Base-by-base conservation (phyloP, 305 asterid species). In the Fraxinus albicans region DNA sequence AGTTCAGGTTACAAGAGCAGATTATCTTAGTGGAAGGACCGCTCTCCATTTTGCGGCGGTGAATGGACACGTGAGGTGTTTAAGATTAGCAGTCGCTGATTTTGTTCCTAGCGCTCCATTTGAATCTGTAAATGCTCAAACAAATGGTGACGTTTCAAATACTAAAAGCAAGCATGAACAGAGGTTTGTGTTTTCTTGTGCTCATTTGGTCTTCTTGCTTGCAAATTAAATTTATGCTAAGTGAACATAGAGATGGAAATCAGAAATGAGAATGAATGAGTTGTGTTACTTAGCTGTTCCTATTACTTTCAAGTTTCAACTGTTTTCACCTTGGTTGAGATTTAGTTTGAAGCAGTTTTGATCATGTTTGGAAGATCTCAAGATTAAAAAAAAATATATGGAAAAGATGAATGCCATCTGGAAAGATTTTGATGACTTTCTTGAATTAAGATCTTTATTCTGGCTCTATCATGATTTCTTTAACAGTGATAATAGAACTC, bases 1-100 rank as follows among this genome's bases (percentile, higher is more conserved):
- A 76, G 84, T 89, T 90, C 85, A 95, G 98, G 97, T 95, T 58
- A 91, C 92, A 19, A 91, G 98, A 83, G 95, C 99, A 77, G 99
- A 97, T 84, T 97, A 97, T 90, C 97, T 97, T 65, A 93, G 97
- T 70, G 99, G 98, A 86, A 90, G 98, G 84, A 95, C 98, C 33
- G 98, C 99, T 73, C 97, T 97, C 47, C 98, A 97, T 94, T 97
- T 97, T 85, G 97, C 98, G 0, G 93, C 98, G 8, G 91, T 95
- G 75, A 90, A 94, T 84, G 99, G 99, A 55, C 98, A 97, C 50
- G 93, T 90, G 73, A 89, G 97, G 77, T 97, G 99, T 85, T 87
- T 97, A 81, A 90, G 99, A 89, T 90, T 97, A 60, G 90, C 90
- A 85, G 93, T 94, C 78, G 94, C 98, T 50, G 99, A 97, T 91